A percentile compares a stretch with the other conserved stretches of the same genome.
These are phyloP conservation scores for Hymenochaete sp. DNA, from an alignment of 1,284 basidiomycete species.

Conservation along the genomic window DNA sequence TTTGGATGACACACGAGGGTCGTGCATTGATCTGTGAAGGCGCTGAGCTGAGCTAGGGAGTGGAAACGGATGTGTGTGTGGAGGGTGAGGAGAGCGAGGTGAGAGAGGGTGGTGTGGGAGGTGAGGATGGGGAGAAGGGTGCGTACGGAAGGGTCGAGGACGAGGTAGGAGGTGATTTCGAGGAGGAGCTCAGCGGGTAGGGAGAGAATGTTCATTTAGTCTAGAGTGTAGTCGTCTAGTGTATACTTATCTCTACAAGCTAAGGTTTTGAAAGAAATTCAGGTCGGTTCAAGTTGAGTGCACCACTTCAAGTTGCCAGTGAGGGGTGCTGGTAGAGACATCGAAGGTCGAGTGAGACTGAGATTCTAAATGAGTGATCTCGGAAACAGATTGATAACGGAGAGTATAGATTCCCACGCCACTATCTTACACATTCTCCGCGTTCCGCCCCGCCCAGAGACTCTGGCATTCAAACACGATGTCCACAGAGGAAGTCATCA, in stretches of 20 bases:
- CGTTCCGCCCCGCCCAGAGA: not conserved
- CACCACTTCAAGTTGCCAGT: too few species aligned
- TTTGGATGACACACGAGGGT: slow-evolving; percentile 23
- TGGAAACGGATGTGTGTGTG: slow-evolving; percentile 28
- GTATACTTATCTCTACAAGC: too few species aligned
- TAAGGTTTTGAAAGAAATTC: too few species aligned
- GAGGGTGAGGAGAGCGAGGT: slow-evolving; percentile 21
- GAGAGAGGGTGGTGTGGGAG: slow-evolving; percentile 23
- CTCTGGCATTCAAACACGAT: not conserved
- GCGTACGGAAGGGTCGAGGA: slow-evolving; percentile 21
- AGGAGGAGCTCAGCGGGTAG: slow-evolving; percentile 9
- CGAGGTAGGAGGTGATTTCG: slow-evolving; percentile 22
- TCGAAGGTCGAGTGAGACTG: too few species aligned
- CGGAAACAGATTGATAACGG: too few species aligned
- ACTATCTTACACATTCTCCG: too few species aligned
- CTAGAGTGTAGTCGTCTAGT: too few species aligned
- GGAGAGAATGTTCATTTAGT: not conserved
- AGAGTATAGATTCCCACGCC: too few species aligned
- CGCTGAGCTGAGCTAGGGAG: slow-evolving; percentile 25
- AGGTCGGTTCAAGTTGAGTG: too few species aligned
- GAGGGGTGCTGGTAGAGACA: too few species aligned
- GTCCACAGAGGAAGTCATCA: slow-evolving; percentile 1
- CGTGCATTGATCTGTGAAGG: slow-evolving; percentile 22
- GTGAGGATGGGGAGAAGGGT: slow-evolving; percentile 23
- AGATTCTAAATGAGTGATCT: too few species aligned